Base-by-base conservation (phyloP, 257 asterid genomes). In the Petrea volubilis region DNA sequence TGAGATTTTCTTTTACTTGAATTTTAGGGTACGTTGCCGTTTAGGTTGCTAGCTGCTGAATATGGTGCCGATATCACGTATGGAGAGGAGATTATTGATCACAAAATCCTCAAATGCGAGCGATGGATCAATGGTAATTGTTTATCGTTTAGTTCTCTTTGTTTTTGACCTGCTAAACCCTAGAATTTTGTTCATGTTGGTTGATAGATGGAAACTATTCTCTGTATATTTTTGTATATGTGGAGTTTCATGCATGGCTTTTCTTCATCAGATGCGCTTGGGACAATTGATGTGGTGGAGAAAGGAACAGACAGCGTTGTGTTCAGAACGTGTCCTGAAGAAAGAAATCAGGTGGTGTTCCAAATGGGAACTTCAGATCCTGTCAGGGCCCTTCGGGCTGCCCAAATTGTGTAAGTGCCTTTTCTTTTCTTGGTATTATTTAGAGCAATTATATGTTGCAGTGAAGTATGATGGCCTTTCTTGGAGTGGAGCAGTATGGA, bases 281-380 rank as follows among this genome's bases (percentile, higher is more conserved):
- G 96, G 69, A 80, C 96, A 61, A 50, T 85, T 72, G 98, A 93
- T 84, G 56, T 91, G 69, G 82, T 93, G 75, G 98, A 93, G 88
- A 91, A 82, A 80, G 96, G 91, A 81, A 83, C 93, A 52, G 84
- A 73, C 2, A 71, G 43, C 74, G 84, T 91, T 75, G 96, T 91
- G 68, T 91, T 91, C 77, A 83, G 97, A 78, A 93, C 97, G 50
- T 93, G 97, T 57, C 83, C 82, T 2, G 93, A 89, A 75, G 98
- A 93, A 79, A 79, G 81, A 80, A 77, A 65, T 44, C 77, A 87
- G 71, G 93, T 93, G 61, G 97, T 93, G 36, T 86, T 93, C 66
- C 97, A 93, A 84, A 87, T 91, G 89, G 98, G 98, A 50, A 91
- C 98, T 69, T 93, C 97, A 53, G 96, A 93, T 86, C 87, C 96